Evolutionary conservation across 2,329 filamentous ascomycete genomes (phyloP).

Genomic region (Sporothrix dimorphospora): DNA sequence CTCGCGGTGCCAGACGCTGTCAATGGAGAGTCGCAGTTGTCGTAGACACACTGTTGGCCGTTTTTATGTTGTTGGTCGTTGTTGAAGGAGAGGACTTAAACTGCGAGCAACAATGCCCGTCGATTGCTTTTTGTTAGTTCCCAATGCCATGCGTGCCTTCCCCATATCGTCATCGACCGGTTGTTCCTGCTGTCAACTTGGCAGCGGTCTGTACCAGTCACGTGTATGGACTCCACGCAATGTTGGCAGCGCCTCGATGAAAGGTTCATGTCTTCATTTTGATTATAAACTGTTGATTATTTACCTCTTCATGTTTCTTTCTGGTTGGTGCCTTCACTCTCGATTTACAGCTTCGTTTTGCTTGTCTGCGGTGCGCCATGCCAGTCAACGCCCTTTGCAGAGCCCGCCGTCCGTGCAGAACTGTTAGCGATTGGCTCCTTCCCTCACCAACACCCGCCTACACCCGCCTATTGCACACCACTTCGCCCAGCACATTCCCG

Average conservation of each 20-base stretch:
- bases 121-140: background rate
- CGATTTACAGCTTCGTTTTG: background rate
- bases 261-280: background rate
- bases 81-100: background rate
- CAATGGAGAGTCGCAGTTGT: background rate
- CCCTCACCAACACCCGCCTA: background rate
- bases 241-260: background rate
- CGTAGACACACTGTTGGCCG: background rate
- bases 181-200: background rate
- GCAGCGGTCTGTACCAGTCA: background rate
- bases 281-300: background rate
- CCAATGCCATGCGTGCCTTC: background rate
- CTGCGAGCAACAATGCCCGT: background rate
- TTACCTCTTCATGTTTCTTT: background rate
- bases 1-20: background rate
- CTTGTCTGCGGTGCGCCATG: background rate
- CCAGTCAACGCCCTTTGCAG: background rate
- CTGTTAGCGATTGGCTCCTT: slow-evolving; percentile 8
- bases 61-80: background rate
- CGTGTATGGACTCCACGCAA: background rate
- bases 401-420: background rate
- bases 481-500: background rate
- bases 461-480: background rate
- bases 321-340: no score
- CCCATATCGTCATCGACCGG: slow-evolving; percentile 16